Percentiles rank a stretch among this genome's conserved stretches.
phyloP scores from a whole-genome alignment of 768 basidiomycete species.

The Rhodotorula diobovata region DNA sequence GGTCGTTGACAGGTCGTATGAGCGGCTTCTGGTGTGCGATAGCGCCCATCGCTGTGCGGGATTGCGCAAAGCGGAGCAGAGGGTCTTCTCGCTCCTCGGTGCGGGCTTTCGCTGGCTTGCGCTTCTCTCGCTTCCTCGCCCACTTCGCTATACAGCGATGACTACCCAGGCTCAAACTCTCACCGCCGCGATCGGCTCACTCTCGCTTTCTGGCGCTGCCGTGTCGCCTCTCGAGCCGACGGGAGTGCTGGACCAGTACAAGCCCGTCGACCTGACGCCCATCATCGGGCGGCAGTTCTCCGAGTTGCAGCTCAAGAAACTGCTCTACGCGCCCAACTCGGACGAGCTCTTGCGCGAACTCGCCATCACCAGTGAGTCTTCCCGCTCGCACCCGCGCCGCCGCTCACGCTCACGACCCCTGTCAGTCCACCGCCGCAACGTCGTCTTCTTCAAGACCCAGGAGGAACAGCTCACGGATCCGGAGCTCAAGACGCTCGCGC shows the following conservation, averaged over 20 bases:
- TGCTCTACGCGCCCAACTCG: conserved; percentile 53
- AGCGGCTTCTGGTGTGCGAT: too few species aligned
- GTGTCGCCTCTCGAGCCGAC: conserved; percentile 38
- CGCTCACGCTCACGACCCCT: conserved; percentile 52
- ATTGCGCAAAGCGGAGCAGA: not conserved
- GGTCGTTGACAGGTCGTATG: too few species aligned
- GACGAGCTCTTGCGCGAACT: conserved; percentile 58
- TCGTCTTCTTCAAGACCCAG: conserved; percentile 21
- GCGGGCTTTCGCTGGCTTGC: not conserved
- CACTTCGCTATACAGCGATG: conserved; percentile 9
- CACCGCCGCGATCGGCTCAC: not conserved
- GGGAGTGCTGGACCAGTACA: conserved; percentile 41
- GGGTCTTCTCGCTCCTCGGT: not conserved
- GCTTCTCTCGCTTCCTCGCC: not conserved
- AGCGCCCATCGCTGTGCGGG: not conserved
- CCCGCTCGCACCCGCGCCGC: conserved; percentile 51
- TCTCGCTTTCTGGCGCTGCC: not conserved
- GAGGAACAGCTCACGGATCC: not conserved
- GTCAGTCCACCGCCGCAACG: conserved; percentile 53
- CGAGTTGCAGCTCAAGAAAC: conserved; percentile 53
- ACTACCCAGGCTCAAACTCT: not conserved
- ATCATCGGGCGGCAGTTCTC: conserved; percentile 56
- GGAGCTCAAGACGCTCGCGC: conserved; percentile 7
- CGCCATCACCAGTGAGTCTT: conserved; percentile 52
- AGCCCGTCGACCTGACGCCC: conserved; percentile 50